Base-by-base conservation (phyloP, 352 stramenopile species). In the Albugo laibachii region DNA sequence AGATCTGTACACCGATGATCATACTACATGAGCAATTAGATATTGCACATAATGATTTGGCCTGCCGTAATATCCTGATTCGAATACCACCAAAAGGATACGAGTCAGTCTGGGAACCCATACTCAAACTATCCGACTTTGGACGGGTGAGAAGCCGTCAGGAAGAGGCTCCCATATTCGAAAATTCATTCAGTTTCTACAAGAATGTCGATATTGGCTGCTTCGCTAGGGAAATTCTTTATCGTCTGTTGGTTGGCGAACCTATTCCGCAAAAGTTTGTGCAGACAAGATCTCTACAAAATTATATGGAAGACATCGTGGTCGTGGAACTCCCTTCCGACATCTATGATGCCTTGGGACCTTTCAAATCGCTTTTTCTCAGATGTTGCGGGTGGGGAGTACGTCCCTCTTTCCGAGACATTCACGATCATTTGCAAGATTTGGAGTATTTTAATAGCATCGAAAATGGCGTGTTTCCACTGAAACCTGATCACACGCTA, bases 31-130 rank as follows among this genome's bases (percentile, higher is more conserved):
- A 89, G 31, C 65, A 80, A 27, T 62, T 86, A 8, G 83, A 89
- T 36, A 70, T 85, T 8, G 73, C 76, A 5, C 76, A 89, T 38
- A 74, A 74, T 6, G 76, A 89, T 53, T 51, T 89, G 15, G 76
- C 76, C n/a, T 89, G 76, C 53, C 76, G 76, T 12, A 89, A 89
- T 47, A 89, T 89, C 39, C 57, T 89, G n/a, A 54, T 89, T 36
- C 73, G 71, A 2, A 80, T 76, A 4, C 76, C 76, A 38, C 76
- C 76, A 0, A 78, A 80, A 44, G 76, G 76, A 0, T 85, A 85
- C 52, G 76, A 89, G 59, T 49, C 72, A 35, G 82, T 69, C n/a
- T 85, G 69, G 63, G 73, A 83, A 45, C 76, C 76, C 2, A 65
- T 83, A 14, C 71, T 85, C 36, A 89, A 89, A 41, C 66, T 89